phyloP scores from a whole-genome alignment of 495 filamentous ascomycete genomes.

The Neurospora sp. region DNA sequence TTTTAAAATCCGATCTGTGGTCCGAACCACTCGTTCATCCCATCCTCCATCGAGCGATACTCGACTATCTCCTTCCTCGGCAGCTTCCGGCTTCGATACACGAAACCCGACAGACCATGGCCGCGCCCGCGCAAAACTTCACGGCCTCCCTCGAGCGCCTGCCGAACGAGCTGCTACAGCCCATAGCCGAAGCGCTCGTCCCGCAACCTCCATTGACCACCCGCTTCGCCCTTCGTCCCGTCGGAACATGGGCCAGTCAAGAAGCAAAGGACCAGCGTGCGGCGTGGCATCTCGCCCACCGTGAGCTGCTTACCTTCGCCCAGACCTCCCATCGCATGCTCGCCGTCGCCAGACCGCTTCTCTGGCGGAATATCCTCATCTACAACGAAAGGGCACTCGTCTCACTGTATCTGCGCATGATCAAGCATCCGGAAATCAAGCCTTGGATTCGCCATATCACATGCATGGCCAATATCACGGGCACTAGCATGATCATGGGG shows the following conservation, averaged over 20 bases:
- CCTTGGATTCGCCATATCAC: slow-evolving; percentile 21
- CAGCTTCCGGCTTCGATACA: not conserved
- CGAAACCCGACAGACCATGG: not conserved
- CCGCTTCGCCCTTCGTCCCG: slow-evolving; percentile 18
- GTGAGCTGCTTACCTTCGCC: slow-evolving; percentile 16
- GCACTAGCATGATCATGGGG: slow-evolving; percentile 4
- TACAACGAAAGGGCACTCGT: slow-evolving; percentile 13
- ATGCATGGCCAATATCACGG: slow-evolving; percentile 18
- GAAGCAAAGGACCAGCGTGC: slow-evolving; percentile 21
- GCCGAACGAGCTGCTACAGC: slow-evolving; percentile 20
- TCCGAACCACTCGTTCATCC: not conserved
- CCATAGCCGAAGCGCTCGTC: slow-evolving; percentile 19
- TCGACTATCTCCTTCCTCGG: not conserved
- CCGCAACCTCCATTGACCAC: slow-evolving; percentile 18
- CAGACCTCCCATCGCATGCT: slow-evolving; percentile 22
- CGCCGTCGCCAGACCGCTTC: slow-evolving; percentile 18
- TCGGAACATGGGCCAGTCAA: slow-evolving; percentile 23
- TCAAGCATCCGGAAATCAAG: slow-evolving; percentile 11
- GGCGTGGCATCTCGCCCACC: slow-evolving; percentile 16
- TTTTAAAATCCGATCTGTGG: no score
- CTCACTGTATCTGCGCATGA: slow-evolving; percentile 11
- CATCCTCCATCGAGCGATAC: not conserved
- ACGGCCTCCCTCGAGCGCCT: slow-evolving; percentile 13
- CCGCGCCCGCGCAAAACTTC: not conserved
- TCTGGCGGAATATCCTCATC: slow-evolving; percentile 24